Percentiles rank a stretch among this genome's conserved stretches.
These are phyloP conservation scores for Quercus glauca DNA, from an alignment of 306 rosid species.

Conservation along the genomic window DNA sequence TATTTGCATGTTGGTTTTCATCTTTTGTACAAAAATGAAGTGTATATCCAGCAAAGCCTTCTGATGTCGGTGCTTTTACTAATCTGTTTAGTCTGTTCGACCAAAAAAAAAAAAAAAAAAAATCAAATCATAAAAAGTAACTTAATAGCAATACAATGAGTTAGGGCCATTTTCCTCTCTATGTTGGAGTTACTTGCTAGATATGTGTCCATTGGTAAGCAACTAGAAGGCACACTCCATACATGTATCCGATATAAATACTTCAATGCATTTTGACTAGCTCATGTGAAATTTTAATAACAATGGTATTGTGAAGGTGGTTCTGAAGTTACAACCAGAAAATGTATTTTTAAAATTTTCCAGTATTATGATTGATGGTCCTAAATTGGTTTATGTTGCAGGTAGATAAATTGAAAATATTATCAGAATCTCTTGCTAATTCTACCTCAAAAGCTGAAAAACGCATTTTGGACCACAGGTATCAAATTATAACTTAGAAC, in stretches of 20 bases:
- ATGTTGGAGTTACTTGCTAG: neutral
- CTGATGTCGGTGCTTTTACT: neutral
- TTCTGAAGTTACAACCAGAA: neutral
- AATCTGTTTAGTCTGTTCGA: neutral
- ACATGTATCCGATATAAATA: neutral
- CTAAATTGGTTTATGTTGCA: conserved; percentile 36
- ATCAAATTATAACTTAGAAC: conserved; percentile 14
- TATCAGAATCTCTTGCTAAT: conserved; percentile 84
- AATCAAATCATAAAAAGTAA: too few relatives aligned
- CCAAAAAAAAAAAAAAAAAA: neutral
- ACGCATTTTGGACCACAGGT: conserved; percentile 88
- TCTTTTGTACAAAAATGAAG: neutral
- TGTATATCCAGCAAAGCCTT: neutral
- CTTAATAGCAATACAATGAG: too few relatives aligned
- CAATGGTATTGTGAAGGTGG: neutral
- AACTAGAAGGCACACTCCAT: neutral
- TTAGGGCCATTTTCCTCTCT: neutral
- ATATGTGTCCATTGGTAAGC: neutral
- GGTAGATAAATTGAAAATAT: conserved; percentile 79
- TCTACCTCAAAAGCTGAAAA: conserved; percentile 73
- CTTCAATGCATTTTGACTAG: neutral
- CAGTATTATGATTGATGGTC: conserved; percentile 12
- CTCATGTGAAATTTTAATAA: neutral
- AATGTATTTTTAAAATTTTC: neutral
- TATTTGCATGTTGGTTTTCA: neutral